Conservation (phyloP, 441 rosid genomes). For the Breynia disticha region DNA sequence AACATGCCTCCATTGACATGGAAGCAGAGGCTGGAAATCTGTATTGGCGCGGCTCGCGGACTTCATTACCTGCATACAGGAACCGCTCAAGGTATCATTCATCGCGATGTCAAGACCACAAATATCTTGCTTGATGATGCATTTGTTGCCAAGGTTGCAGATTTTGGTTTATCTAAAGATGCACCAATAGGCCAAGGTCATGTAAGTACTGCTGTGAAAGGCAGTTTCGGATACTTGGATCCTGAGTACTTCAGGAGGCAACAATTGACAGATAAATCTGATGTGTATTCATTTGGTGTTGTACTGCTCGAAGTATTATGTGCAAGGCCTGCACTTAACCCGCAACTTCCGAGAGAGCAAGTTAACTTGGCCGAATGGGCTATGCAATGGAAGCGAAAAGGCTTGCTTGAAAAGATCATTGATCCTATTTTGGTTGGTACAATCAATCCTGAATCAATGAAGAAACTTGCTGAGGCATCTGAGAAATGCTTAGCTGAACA, state of each 20-base stretch:
- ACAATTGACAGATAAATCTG: constrained; percentile 67
- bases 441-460: constrained; percentile 54
- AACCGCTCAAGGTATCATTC: constrained; percentile 65
- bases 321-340: constrained; percentile 64
- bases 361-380: constrained; percentile 90
- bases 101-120: constrained; percentile 75
- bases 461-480: constrained; percentile 68
- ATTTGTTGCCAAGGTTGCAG: constrained; percentile 76
- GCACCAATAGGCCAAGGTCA: constrained; percentile 58
- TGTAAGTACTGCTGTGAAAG: constrained; percentile 80
- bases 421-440: constrained; percentile 51
- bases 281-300: constrained; percentile 89
- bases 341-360: constrained; percentile 54
- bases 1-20: constrained; percentile 45
- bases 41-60: constrained; percentile 71
- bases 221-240: constrained; percentile 83
- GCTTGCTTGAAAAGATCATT: constrained; percentile 51
- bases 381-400: constrained; percentile 70
- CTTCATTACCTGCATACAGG: constrained; percentile 82
- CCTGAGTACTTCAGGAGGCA: constrained; percentile 79
- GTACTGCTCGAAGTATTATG: constrained; percentile 69
- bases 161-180: constrained; percentile 75
- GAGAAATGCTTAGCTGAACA: constrained; percentile 75
- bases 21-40: constrained; percentile 77
- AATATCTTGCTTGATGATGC: constrained; percentile 65